Percentiles rank a stretch among this genome's conserved stretches.
phyloP scores from a whole-genome alignment of 2,329 filamentous ascomycete genomes.

The Bretziella fagacearum region DNA sequence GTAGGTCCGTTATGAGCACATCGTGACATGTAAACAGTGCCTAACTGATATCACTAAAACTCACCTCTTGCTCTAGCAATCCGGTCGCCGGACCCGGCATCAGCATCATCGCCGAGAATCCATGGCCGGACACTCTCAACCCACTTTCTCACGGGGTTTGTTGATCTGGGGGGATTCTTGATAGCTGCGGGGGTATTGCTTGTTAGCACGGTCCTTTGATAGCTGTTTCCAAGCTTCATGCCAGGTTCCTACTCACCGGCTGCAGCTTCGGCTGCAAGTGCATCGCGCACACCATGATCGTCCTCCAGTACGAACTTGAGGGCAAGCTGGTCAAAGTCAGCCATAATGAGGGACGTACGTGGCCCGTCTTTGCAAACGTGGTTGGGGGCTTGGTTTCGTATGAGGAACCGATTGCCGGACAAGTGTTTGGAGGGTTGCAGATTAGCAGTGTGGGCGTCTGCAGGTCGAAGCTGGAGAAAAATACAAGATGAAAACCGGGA shows the following conservation, averaged over 20 bases:
- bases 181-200: constrained; percentile 20
- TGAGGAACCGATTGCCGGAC: background rate
- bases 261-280: constrained; percentile 30
- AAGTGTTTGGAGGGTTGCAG: background rate
- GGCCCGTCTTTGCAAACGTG: background rate
- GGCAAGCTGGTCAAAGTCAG: constrained; percentile 34
- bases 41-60: background rate
- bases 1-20: background rate
- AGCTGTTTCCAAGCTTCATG: background rate
- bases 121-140: constrained; percentile 38
- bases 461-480: too few species aligned
- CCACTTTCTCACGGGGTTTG: constrained; percentile 35
- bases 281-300: constrained; percentile 25
- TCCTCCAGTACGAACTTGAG: constrained; percentile 38
- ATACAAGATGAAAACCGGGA: background rate
- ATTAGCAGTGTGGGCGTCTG: background rate
- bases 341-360: constrained; percentile 24
- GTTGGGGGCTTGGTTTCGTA: background rate
- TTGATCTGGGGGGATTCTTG: constrained; percentile 26
- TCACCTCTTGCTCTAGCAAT: constrained; percentile 38
- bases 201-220: background rate
- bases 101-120: constrained; percentile 29
- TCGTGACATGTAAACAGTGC: background rate
- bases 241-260: constrained; percentile 20
- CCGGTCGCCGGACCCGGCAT: constrained; percentile 30